Conservation (phyloP, 495 filamentous ascomycete genomes). For the Poronia punctata region DNA sequence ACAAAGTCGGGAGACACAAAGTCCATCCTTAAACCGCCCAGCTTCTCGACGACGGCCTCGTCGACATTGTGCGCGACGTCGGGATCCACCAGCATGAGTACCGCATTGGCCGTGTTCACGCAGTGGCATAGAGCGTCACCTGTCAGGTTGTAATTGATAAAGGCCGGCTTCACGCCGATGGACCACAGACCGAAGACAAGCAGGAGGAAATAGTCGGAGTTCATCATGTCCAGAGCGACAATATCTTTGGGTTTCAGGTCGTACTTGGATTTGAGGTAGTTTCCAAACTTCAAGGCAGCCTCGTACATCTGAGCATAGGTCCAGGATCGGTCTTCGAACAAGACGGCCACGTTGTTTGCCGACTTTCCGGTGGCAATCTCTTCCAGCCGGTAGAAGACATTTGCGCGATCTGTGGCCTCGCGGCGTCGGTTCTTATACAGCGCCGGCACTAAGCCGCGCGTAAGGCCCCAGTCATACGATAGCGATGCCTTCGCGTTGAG, state of each 20-base stretch:
- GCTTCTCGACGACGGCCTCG: conserved; percentile 35
- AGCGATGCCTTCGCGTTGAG: conserved; percentile 67
- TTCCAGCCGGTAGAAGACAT: conserved; percentile 77
- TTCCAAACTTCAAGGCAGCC: conserved; percentile 65
- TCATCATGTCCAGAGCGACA: conserved; percentile 84
- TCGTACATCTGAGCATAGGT: conserved; percentile 79
- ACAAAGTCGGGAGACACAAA: conserved; percentile 59
- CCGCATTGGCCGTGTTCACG: conserved; percentile 60
- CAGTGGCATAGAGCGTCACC: conserved; percentile 75
- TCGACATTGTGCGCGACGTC: conserved; percentile 49
- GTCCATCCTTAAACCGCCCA: conserved; percentile 49
- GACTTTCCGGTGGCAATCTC: conserved; percentile 51
- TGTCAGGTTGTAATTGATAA: conserved; percentile 88
- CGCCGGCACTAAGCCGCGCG: conserved; percentile 43
- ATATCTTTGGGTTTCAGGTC: conserved; percentile 69
- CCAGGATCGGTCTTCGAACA: conserved; percentile 69
- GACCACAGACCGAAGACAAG: conserved; percentile 82
- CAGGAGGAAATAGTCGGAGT: conserved; percentile 76
- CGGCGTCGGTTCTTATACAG: conserved; percentile 32
- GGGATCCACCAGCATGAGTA: conserved; percentile 68
- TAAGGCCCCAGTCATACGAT: conserved; percentile 55
- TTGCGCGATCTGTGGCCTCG: conserved; percentile 54
- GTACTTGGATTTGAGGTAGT: conserved; percentile 70
- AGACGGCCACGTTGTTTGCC: conserved; percentile 55
- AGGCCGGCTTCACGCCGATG: conserved; percentile 81